Evolutionary conservation across 305 asterid genomes (phyloP), one percentile per base, ranked within the genome.

Genomic region (Plantago lanceolata): DNA sequence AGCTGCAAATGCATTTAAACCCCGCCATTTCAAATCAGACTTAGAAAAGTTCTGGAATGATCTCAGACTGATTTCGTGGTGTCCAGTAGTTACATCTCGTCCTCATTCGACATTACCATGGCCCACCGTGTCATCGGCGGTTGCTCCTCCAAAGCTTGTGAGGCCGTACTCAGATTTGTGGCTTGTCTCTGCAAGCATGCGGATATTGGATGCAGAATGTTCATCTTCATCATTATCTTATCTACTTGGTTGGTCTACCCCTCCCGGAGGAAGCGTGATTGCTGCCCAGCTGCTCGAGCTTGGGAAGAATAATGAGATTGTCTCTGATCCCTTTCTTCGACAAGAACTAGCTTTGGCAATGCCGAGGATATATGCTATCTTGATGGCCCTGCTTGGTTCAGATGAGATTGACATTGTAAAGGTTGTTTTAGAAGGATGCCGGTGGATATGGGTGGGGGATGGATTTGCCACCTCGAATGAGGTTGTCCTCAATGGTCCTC

Each of bases 361-460:
- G 97, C 98, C 98, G 52, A 87, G 88, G 78, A 82, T 92, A 72
- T 92, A 87, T 78, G 79, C 97, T 59, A 81, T 87, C 73, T 77
- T 92, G 71, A 69, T 73, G 82, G 76, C 82, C 69, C 76, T 89
- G 84, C 72, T 85, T 70, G 82, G 84, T 71, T 79, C 98, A 48
- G 98, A 92, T 77, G 97, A 89, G 76, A 84, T 92, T 77, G 97
- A 89, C 64, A 82, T 92, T 71, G 91, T 92, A 57, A 92, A 84
- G 79, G 98, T 95, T 76, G 78, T 92, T 78, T 80, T 92, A 68
- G 98, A 92, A 86, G 95, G 98, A 71, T 78, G 85, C 74, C 81
- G 94, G 81, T 92, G 98, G 95, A 78, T 92, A 76, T 92, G 98
- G 98, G 98, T 92, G n/a, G 98, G 98, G 72, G 97, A 92, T 78